Evolutionary conservation across 805 yeast species (phyloP).

Genomic region (Wickerhamomyces pijperi): DNA sequence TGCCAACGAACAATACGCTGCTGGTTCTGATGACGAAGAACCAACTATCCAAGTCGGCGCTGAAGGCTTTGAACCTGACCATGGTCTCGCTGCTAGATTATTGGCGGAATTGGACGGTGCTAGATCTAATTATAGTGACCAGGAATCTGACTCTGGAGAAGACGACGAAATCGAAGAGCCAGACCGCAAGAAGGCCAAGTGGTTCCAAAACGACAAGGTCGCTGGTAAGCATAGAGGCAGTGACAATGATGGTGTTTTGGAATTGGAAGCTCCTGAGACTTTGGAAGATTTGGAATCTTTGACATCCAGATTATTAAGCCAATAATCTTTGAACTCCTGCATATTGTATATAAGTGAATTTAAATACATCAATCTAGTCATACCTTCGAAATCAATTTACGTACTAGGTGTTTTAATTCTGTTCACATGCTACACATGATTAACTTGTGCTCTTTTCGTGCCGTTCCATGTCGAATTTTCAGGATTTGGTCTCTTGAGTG

Average conservation of each 20-base stretch:
- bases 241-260: constrained; percentile 36
- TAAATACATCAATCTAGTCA: too few relatives aligned
- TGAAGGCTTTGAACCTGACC: constrained; percentile 25
- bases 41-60: constrained; percentile 5
- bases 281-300: constrained; percentile 90
- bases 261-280: constrained; percentile 81
- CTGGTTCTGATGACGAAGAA: constrained; percentile 16
- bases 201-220: constrained; percentile 25
- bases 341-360: too few relatives aligned
- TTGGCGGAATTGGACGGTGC: constrained; percentile 21
- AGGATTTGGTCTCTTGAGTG: too few relatives aligned
- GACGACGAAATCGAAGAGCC: constrained; percentile 13
- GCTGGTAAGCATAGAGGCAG: constrained; percentile 17
- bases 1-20: constrained; percentile 14
- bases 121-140: constrained; percentile 12
- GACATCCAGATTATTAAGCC: constrained; percentile 34
- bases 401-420: too few relatives aligned
- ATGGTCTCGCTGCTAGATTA: constrained; percentile 24
- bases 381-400: too few relatives aligned
- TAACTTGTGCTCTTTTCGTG: too few relatives aligned
- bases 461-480: too few relatives aligned
- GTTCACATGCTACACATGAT: too few relatives aligned
- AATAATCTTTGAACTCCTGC: too few relatives aligned
- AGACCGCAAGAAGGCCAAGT: constrained; percentile 22
- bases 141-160: constrained; percentile 12